These are phyloP conservation scores for Lodderomyces margitis DNA, from an alignment of 1,139 yeast species.

Conservation along the genomic window DNA sequence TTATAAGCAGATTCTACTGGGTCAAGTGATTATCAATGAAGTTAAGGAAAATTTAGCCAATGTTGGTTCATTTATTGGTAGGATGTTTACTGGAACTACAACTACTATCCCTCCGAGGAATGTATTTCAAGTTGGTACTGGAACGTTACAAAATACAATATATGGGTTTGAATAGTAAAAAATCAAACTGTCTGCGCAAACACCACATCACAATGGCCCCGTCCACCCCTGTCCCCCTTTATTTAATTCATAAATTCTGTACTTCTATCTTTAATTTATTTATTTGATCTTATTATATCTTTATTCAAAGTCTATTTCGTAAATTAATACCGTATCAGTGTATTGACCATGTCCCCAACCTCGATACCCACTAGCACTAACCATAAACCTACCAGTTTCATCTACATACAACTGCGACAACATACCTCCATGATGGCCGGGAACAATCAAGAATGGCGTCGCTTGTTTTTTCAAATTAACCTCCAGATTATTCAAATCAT, in stretches of 20 bases:
- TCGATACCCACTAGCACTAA: conserved; percentile 90
- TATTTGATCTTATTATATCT: neutral
- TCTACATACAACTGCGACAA: conserved; percentile 66
- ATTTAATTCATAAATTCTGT: neutral
- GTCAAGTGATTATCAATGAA: neutral
- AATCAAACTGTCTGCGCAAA: neutral
- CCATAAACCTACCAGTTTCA: conserved; percentile 82
- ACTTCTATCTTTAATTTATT: neutral
- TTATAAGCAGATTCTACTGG: conserved; percentile 5
- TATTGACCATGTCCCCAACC: conserved; percentile 86
- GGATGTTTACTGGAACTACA: neutral
- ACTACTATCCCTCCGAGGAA: conserved; percentile 12
- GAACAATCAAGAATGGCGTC: conserved; percentile 62
- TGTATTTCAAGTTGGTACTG: conserved; percentile 33
- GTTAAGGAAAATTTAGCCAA: conserved; percentile 11
- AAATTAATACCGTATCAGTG: conserved; percentile 77
- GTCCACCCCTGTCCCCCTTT: too few relatives aligned
- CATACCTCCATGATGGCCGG: conserved; percentile 60
- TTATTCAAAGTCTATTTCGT: conserved; percentile 57
- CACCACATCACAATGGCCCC: too few relatives aligned
- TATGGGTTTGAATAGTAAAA: conserved; percentile 3
- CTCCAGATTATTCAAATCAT: conserved; percentile 26
- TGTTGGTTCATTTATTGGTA: conserved; percentile 15
- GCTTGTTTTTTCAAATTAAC: conserved; percentile 37
- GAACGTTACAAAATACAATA: conserved; percentile 27